Evolutionary conservation across 1,139 yeast species (phyloP), one percentile per base, ranked within the genome.

Genomic region (Blastobotrys malaysiensis): DNA sequence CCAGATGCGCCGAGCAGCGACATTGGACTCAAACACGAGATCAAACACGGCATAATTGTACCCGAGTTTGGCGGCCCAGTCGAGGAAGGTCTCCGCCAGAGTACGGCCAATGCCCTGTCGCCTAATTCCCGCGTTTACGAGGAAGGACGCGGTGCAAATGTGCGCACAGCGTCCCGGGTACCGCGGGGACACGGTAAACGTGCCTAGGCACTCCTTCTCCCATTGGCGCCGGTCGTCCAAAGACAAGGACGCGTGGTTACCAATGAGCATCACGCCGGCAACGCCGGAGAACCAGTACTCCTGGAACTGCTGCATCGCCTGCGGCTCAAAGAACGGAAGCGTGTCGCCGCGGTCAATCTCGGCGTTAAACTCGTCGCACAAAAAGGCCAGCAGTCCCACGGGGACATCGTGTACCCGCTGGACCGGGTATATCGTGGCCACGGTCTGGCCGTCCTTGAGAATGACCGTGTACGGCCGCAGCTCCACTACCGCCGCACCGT

Each of bases 161-260:
- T 91, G 98, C 0, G 95, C 82, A 50, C 95, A 86, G 50, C 98
- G 75, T 1, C 98, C 98, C 0, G 97, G 96, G 65, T 86, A 93
- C 64, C 89, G 88, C 4, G 97, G 95, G 62, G 87, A 87, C 57
- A 91, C 77, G 66, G 79, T 83, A 66, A 90, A 90, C 1, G 89
- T 79, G 0, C 97, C 98, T 56, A 93, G 73, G 68, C 97, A 88
- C 69, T 86, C 89, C 65, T 88, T 86, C 61, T 88, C 95, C 97
- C 97, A 88, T 60, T 86, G 87, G 49, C 87, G 78, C 14, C 70
- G 67, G 51, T 71, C 69, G 53, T 69, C 65, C 43, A 67, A 55
- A 9, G 63, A 52, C 22, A 55, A 49, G 18, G 48, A 50, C 24
- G 69, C 63, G 18, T 66, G 58, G 74, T 73, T 68, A 5, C 75